Evolutionary conservation across 2,329 filamentous ascomycete genomes (phyloP).

Genomic region (Grosmannia penicillata): DNA sequence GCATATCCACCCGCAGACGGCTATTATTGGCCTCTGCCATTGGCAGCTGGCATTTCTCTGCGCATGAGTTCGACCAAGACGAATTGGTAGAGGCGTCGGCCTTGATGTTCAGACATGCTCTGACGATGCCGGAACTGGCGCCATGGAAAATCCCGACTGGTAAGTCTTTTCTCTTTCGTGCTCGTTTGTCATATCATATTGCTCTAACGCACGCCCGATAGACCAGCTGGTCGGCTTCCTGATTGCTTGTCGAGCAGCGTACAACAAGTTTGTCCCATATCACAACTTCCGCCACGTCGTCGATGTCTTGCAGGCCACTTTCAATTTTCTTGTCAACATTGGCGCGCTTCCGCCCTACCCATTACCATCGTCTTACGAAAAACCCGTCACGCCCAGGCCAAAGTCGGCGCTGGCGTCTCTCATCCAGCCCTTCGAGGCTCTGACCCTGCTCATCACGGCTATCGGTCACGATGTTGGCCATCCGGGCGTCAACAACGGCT

Average conservation of each 20-base stretch:
- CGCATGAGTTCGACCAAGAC: conserved; percentile 79
- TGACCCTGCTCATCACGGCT: conserved; percentile 85
- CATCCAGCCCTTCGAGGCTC: conserved; percentile 72
- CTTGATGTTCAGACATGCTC: conserved; percentile 78
- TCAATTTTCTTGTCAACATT: conserved; percentile 74
- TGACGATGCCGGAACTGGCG: conserved; percentile 67
- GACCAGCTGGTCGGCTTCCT: conserved; percentile 76
- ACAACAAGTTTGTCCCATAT: conserved; percentile 91
- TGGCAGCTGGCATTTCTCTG: conserved; percentile 75
- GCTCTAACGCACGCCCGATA: conserved; percentile 22
- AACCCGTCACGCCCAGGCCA: conserved; percentile 35
- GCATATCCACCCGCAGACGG: conserved; percentile 51
- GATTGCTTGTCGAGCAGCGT: conserved; percentile 79
- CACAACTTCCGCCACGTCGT: conserved; percentile 98
- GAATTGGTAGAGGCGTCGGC: conserved; percentile 77
- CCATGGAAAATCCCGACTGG: conserved; percentile 66
- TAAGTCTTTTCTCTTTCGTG: conserved; percentile 23
- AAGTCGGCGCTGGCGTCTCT: conserved; percentile 58
- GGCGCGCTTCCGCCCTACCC: conserved; percentile 60
- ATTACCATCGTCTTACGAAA: background rate
- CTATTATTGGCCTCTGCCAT: conserved; percentile 52
- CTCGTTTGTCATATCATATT: conserved; percentile 3
- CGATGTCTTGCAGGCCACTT: conserved; percentile 87
- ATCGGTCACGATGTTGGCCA: conserved; percentile 97
- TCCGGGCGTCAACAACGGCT: conserved; percentile 95